These are phyloP conservation scores for Nigrograna mackinnonii DNA, from an alignment of 2,329 filamentous ascomycete genomes.

Conservation along the genomic window DNA sequence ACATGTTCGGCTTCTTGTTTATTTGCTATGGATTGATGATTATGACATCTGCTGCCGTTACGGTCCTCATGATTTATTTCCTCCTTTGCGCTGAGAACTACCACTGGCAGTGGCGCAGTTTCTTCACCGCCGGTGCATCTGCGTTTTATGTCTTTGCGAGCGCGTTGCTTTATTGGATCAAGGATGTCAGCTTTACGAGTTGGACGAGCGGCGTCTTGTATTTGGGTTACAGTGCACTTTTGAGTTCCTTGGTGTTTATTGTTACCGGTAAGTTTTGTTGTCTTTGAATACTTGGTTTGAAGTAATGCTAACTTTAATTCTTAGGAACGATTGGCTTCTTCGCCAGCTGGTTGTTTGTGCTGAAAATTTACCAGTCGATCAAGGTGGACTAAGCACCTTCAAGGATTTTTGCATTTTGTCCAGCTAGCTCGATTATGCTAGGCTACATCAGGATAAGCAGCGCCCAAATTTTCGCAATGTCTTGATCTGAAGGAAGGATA, in stretches of 20 bases:
- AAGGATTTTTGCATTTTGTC: too few relatives aligned
- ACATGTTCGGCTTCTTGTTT: conserved; percentile 99
- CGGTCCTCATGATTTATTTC: conserved; percentile 94
- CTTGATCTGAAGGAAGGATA: too few relatives aligned
- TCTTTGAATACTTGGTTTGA: conserved; percentile 14
- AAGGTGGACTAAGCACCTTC: conserved; percentile 77
- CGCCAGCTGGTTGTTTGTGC: conserved; percentile 90
- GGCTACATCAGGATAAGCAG: too few relatives aligned
- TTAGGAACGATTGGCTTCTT: conserved; percentile 94
- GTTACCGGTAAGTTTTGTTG: conserved; percentile 74
- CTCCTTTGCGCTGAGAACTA: conserved; percentile 96
- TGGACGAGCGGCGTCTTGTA: conserved; percentile 89
- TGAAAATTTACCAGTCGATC: conserved; percentile 95
- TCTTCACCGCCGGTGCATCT: conserved; percentile 87
- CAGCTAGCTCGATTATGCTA: too few relatives aligned
- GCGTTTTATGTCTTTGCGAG: conserved; percentile 92
- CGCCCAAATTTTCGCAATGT: too few relatives aligned
- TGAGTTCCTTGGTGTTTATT: conserved; percentile 91
- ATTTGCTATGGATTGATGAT: conserved; percentile 98
- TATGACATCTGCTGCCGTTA: conserved; percentile 89
- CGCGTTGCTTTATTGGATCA: conserved; percentile 87
- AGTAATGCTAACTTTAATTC: conserved; percentile 4
- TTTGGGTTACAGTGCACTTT: conserved; percentile 85
- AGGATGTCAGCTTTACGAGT: conserved; percentile 82
- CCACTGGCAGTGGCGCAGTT: conserved; percentile 97